These are phyloP conservation scores for Globisporangium paddicum DNA, from an alignment of 352 stramenopile species.

Conservation along the genomic window DNA sequence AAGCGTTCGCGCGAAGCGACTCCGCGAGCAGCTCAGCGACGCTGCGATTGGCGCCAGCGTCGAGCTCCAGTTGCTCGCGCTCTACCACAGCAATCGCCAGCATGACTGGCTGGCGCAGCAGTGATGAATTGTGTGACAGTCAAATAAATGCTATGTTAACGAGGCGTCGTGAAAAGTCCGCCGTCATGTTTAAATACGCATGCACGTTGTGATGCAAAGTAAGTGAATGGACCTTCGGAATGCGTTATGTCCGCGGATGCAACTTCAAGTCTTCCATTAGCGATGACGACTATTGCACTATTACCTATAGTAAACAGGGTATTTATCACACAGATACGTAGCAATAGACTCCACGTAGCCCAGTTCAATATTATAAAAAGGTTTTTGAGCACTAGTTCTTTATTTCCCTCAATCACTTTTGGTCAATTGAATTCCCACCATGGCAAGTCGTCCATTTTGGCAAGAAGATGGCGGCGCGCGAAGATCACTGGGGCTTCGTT, in stretches of 20 bases:
- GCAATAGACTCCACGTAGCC: too few relatives aligned
- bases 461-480: not conserved
- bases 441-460: not conserved
- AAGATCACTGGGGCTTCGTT: not conserved
- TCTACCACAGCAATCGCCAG: constrained; percentile 27
- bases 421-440: not conserved
- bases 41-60: constrained; percentile 25
- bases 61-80: constrained; percentile 36
- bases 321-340: too few relatives aligned
- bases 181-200: too few relatives aligned
- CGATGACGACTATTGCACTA: not conserved
- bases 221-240: too few relatives aligned
- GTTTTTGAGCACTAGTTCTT: not conserved
- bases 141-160: too few relatives aligned
- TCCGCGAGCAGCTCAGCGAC: constrained; percentile 29
- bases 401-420: not conserved
- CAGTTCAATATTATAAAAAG: too few relatives aligned
- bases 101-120: not conserved
- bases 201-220: too few relatives aligned
- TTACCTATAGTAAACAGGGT: not conserved
- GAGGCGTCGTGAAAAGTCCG: too few relatives aligned
- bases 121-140: not conserved
- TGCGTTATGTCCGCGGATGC: not conserved
- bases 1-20: constrained; percentile 40
- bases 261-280: not conserved